A percentile compares a stretch with the other conserved stretches of the same genome.
Conservation (phyloP, 805 yeast genomes). For the Saccharomyces mikatae region DNA sequence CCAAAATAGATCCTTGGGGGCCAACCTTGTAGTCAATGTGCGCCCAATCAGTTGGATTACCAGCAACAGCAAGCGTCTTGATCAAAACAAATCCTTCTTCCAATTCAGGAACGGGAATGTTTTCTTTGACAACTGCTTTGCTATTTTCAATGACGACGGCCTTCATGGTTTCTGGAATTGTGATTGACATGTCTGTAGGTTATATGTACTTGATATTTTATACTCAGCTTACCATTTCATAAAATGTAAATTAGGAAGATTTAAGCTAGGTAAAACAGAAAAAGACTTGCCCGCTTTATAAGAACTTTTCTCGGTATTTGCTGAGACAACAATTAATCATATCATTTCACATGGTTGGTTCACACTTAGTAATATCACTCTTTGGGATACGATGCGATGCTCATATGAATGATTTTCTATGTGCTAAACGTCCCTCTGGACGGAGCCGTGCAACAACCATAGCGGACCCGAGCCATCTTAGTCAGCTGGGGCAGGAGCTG, state of each 20-base stretch:
- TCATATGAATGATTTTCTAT: not conserved
- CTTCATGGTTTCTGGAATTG: slow-evolving; percentile 30
- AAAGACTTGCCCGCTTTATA: not conserved
- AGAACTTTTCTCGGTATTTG: not conserved
- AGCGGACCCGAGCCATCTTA: not conserved
- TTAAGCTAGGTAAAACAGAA: not conserved
- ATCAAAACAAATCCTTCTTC: slow-evolving; percentile 37
- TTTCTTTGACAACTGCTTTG: slow-evolving; percentile 23
- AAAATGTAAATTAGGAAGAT: not conserved
- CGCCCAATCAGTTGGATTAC: slow-evolving; percentile 68
- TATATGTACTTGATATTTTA: not conserved
- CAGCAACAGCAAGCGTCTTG: slow-evolving; percentile 47
- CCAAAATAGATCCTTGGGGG: slow-evolving; percentile 42
- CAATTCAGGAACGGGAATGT: slow-evolving; percentile 31
- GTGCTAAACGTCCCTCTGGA: not conserved
- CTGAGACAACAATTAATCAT: not conserved
- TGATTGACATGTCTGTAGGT: not conserved
- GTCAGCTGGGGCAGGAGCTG: not conserved
- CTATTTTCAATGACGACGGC: slow-evolving; percentile 37
- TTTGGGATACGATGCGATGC: not conserved
- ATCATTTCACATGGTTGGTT: not conserved
- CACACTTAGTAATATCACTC: not conserved
- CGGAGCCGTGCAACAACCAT: not conserved
- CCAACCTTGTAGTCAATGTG: slow-evolving; percentile 39
- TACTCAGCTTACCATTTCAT: not conserved